Evolutionary conservation across 306 rosid species (phyloP), one percentile per base, ranked within the genome.

Genomic region (Carpinus fangiana): DNA sequence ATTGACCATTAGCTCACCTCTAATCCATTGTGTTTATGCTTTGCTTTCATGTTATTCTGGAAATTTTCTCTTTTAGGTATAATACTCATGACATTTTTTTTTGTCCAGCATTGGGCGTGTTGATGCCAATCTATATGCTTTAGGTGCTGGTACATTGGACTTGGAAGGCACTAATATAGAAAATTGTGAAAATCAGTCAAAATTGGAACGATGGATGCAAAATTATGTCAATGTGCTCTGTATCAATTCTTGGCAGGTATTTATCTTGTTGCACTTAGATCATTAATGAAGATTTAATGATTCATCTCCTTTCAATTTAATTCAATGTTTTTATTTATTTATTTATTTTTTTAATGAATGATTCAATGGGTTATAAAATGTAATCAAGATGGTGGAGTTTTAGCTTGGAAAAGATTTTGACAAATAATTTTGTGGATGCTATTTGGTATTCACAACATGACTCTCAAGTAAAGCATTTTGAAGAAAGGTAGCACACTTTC

Each of bases 231-330:
- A 90, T 67, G 84, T 81, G 21, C 89, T 94, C 28, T 94, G 98
- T 82, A 88, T 89, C 73, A 94, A 94, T 89, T 83, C 97, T 78
- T 94, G 98, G 98, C 97, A 94, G 98, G 98, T 94, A 80, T 73
- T 26, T 21, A 6, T 8, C 76, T 54, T 65, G 69, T 64, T 34
- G 79, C 73, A 70, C 70, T 61, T 73, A 1, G 53, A 67, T 71
- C 45, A 41, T 41, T 41, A 41, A 41, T 41, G 45, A 41, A 41
- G 45, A 41, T 41, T 41, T 6, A 41, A 41, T 38, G 43, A 38
- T 38, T 38, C 43, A 38, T 38, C 43, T 38, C 43, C 43, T 38
- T 38, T 38, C 43, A 38, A 38, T 38, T 38, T 38, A 38, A 38
- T 4, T 38, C 43, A 38, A 38, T 38, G 43, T 7, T 7, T 41